Evolutionary conservation across 345 rosid species (phyloP), one percentile per base, ranked within the genome.

Genomic region (Eucalyptus erythrocorys): DNA sequence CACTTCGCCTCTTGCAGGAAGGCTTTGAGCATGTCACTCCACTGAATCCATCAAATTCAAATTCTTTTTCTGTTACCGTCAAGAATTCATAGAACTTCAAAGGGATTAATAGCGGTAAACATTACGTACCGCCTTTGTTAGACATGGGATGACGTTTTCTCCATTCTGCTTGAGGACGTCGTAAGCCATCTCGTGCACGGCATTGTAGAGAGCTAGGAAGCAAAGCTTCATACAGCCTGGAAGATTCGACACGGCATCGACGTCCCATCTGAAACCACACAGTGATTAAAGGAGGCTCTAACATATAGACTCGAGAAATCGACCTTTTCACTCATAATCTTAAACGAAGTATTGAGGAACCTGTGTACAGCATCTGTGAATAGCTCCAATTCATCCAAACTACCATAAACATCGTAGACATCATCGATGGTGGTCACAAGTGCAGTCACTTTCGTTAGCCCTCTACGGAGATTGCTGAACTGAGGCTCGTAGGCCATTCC

Each of bases 191-290:
- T 91, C 95, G 45, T 94, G 92, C 4, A 91, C 87, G 27, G 92
- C 76, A 88, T 93, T 93, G 61, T 91, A 89, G 13, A 92, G 89
- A 59, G 93, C 93, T 16, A 92, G 61, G 71, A 90, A 94, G 57
- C 90, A 91, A n/a, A 94, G n/a, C 57, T 91, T 91, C 95, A 93
- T 92, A 40, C 87, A 92, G 40, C 88, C 88, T 15, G 94, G 96
- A 50, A 93, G 91, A 81, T 47, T 76, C 13, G 66, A 14, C 43
- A 90, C 40, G 4, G 88, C 92, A 34, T 89, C 42, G 8, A 93
- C 85, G 81, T 94, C 94, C 94, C 96, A 94, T 86, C 95, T 91
- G 89, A 12, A 87, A 88, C 19, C 66, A 59, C 66, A 59, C 32
- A 59, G 27, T 59, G 4, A 59, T 59, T 32, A 59, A 59, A 59